Base-by-base conservation (phyloP, 2,329 filamentous ascomycete species). In the Pseudogymnoascus destructans region DNA sequence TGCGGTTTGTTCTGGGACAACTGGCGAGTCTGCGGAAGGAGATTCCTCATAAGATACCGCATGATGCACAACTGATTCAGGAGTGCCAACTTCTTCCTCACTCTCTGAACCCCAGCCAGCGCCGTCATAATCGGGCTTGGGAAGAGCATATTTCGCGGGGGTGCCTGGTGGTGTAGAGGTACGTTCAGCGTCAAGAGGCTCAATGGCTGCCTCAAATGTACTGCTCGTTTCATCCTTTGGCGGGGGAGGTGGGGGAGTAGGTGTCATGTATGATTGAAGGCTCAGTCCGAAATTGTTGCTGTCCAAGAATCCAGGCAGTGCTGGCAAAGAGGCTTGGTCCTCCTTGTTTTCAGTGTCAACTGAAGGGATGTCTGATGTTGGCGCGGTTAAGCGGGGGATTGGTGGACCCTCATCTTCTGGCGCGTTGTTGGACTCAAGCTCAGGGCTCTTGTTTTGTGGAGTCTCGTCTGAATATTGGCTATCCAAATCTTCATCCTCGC, bases 1-100 rank as follows among this genome's bases (percentile, higher is more conserved):
- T 3, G 92, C 89, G 54, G 89, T 74, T 52, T 84, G 81, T 65
- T 95, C 90, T 1, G 92, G 90, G 59, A 97, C 82, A 33, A 77
- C 77, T 1, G 83, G 82, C 0, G 82, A 80, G 5, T 70, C 68
- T 13, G 65, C 62, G 30, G 66, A 57, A 55, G 69, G 64, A 15
- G 65, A 64, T 38, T 64, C 63, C 25, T 73, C 71, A 46, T 65
- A 64, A 8, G 65, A 65, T 54, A 88, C 70, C 1, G 84, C 82
- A 66, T 91, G 87, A 61, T 88, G 87, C 63, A 96, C 92, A 19
- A 97, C 91, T 5, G 92, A 97, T 55, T 90, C 87, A 11, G 92
- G 91, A 6, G 89, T 95, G 32, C 82, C 80, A 8, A 82, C 82
- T 62, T 86, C 84, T 1, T 79, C 76, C 58, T 74, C 77, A 54